Evolutionary conservation across 2,329 filamentous ascomycete species (phyloP), one percentile per base, ranked within the genome.

Genomic region (Talaromyces sp.): DNA sequence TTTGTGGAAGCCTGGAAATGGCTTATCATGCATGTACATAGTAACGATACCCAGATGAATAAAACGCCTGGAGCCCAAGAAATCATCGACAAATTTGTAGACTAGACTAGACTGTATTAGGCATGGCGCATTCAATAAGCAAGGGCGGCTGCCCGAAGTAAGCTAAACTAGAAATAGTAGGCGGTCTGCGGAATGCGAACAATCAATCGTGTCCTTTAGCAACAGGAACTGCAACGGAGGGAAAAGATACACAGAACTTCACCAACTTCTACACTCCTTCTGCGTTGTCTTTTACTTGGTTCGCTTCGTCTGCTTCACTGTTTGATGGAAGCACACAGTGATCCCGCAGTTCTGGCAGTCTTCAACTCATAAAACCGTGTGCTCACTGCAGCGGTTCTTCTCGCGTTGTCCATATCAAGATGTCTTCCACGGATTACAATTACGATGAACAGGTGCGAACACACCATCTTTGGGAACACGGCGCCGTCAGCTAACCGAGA

Each of bases 371-470:
- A 57, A 41, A 50, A 17, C 53, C 54, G 43, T 39, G 53, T 48
- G 57, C 53, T 59, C 11, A 59, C 28, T 31, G 41, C 52, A 56
- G 46, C 57, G 45, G 52, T 46, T 36, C 21, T 36, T 45, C 36
- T 51, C 33, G 35, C 28, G 28, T 48, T 41, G 65, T 52, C 62
- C 63, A 59, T 63, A 65, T 65, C 70, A 72, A 58, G 59, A 86
- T 80, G 74, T 94, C 94, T 86, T 92, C 88, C 72, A 90, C 89
- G 70, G 93, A 97, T 77, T 99, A 99, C 82, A 95, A 89, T 69
- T 99, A 99, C 80, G 94, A 99, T 83, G 89, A 96, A 73, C 86
- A 94, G 84, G 88, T 88, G 72, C 63, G 75, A 25, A 33, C 39
- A 19, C 33, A 35, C 17, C 31, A 3, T 40, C 15, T 36, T 19